Evolutionary conservation across 176 grass and related monocot species (phyloP), one percentile per base, ranked within the genome.

Genomic region (Oryza coarctata): DNA sequence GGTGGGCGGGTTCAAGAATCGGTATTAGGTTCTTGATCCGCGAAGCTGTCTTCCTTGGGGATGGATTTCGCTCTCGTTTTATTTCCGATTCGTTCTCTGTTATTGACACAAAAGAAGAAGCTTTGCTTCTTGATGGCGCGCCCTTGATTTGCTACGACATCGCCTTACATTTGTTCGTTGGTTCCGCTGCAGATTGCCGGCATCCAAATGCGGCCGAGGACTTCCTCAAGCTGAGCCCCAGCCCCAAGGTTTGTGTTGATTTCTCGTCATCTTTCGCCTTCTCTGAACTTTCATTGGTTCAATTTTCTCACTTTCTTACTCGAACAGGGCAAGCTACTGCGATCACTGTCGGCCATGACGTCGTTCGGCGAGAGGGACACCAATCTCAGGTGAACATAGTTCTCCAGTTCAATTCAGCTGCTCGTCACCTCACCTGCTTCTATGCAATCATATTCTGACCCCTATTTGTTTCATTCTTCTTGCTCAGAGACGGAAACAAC

Each of bases 121-220:
- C 52, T 76, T 43, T 50, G 27, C 50, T 55, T 55, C 65, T 70
- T 41, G n/a, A 8, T 50, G 22, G 20, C 47, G 6, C 3, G 39
- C 20, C 14, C 18, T 65, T 83, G 43, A 78, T 78, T 44, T 43
- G 15, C 6, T 7, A 30, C 44, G 4, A 40, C 40, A 0, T 67
- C 14, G 22, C 35, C 65, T 70, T 11, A 69, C 28, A 34, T 50
- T 80, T 76, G 27, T 50, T 71, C 68, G 60, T 63, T 50, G 66
- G 17, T 15, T 15, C 12, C 22, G 23, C 6, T 77, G 69, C 85
- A 99, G 97, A 99, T 90, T 99, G 97, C 89, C 82, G 76, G 33
- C 97, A 99, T 66, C 89, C 93, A 4, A 94, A 81, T 83, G 94
- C 83, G 44, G 76, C 77, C 9, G 93, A 99, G 65, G 93, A 95